These are phyloP conservation scores for Metschnikowia lochheadii DNA, from an alignment of 805 yeast genomes.

Conservation along the genomic window DNA sequence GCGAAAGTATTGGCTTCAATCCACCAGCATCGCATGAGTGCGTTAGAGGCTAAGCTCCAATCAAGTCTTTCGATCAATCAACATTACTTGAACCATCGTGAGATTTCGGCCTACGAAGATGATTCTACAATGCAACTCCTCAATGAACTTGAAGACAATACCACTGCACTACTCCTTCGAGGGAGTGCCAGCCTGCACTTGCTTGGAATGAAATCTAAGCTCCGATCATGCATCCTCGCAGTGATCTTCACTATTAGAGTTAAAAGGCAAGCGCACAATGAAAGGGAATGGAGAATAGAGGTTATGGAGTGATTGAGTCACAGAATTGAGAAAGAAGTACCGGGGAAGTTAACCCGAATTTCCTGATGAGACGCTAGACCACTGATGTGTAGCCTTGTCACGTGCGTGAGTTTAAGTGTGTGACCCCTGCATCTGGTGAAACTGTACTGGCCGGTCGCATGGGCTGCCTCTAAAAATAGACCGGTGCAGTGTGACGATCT, in stretches of 20 bases:
- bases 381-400: not conserved
- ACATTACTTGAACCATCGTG: slow-evolving; percentile 2
- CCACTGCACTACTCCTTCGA: not conserved
- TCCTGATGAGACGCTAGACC: too few relatives aligned
- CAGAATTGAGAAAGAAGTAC: not conserved
- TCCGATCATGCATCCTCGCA: slow-evolving; percentile 14
- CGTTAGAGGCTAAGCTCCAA: slow-evolving; percentile 8
- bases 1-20: slow-evolving; percentile 6
- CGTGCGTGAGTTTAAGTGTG: not conserved
- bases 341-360: too few relatives aligned
- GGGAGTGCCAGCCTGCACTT: not conserved
- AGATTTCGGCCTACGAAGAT: not conserved
- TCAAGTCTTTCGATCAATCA: slow-evolving; percentile 9
- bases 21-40: slow-evolving; percentile 7
- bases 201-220: not conserved
- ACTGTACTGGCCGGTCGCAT: not conserved
- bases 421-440: not conserved
- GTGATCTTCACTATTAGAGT: slow-evolving; percentile 14
- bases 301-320: not conserved
- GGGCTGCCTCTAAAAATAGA: not conserved
- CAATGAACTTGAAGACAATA: not conserved
- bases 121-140: slow-evolving; percentile 11
- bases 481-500: not conserved
- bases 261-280: slow-evolving; percentile 1
- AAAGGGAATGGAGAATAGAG: not conserved